Evolutionary conservation across 306 rosid species (phyloP).

Genomic region (Argentina anserina): DNA sequence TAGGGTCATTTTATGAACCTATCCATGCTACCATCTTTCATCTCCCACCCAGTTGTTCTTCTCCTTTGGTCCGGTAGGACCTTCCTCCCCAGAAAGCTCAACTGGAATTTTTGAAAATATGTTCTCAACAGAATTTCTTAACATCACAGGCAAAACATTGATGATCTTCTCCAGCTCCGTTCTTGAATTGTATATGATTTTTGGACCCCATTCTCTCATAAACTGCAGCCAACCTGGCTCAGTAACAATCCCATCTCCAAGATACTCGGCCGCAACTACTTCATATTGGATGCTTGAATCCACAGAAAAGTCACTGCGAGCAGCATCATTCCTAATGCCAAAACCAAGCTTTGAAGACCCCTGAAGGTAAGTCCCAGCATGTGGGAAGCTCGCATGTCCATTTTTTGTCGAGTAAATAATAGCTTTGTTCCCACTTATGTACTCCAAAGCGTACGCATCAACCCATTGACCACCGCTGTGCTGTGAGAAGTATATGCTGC

Average conservation of each 20-base stretch:
- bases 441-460: slow-evolving; percentile 49
- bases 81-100: slow-evolving; percentile 53
- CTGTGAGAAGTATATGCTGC: slow-evolving; percentile 50
- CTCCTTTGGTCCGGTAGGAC: slow-evolving; percentile 71
- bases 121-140: slow-evolving; percentile 27
- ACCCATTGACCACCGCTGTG: slow-evolving; percentile 62
- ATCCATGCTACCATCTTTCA: slow-evolving; percentile 37
- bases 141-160: slow-evolving; percentile 28
- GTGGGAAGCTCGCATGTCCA: slow-evolving; percentile 57
- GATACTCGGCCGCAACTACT: slow-evolving; percentile 46
- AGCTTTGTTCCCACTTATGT: slow-evolving; percentile 44
- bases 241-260: slow-evolving; percentile 34
- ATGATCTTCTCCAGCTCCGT: slow-evolving; percentile 40
- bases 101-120: slow-evolving; percentile 37
- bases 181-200: slow-evolving; percentile 43
- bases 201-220: slow-evolving; percentile 63
- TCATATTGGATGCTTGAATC: slow-evolving; percentile 47
- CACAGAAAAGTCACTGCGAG: slow-evolving; percentile 28
- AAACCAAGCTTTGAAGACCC: slow-evolving; percentile 50
- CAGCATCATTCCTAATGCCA: slow-evolving; percentile 52
- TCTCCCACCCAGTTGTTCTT: slow-evolving; percentile 62
- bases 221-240: slow-evolving; percentile 58
- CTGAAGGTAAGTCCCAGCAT: slow-evolving; percentile 46
- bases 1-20: not conserved
- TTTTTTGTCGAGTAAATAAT: slow-evolving; percentile 44